These are phyloP conservation scores for Eucalyptus grandis DNA, from an alignment of 345 rosid genomes.

Conservation along the genomic window DNA sequence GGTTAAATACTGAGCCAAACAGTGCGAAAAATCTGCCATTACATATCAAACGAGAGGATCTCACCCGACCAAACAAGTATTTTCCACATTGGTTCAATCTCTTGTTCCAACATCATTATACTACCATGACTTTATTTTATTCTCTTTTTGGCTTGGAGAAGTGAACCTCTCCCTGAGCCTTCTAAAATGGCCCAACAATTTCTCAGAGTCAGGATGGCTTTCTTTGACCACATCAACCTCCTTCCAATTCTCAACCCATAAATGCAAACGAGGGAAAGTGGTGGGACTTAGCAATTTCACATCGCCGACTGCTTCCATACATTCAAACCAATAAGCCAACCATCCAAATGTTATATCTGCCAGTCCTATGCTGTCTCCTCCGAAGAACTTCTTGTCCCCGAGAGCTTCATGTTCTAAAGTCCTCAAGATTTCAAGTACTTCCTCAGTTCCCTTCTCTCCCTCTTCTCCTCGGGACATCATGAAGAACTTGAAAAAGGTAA, in stretches of 20 bases:
- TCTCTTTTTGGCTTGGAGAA: neutral
- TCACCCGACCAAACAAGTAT: neutral
- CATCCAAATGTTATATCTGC: neutral
- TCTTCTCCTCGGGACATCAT: neutral
- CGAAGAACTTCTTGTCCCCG: conserved; percentile 6
- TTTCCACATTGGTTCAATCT: neutral
- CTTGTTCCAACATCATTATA: neutral
- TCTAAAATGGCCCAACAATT: neutral
- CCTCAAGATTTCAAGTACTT: neutral
- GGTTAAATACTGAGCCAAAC: neutral
- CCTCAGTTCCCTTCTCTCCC: neutral
- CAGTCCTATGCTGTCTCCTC: neutral
- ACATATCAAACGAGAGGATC: neutral
- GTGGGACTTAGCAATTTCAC: neutral
- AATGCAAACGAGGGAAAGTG: neutral
- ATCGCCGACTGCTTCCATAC: neutral
- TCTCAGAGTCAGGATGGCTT: neutral
- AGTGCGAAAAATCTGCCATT: neutral
- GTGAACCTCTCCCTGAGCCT: neutral
- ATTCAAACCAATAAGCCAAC: neutral
- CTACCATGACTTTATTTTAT: neutral
- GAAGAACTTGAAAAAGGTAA: neutral
- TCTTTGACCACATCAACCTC: neutral
- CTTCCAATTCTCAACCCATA: conserved; percentile 2
- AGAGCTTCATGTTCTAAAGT: neutral